These are phyloP conservation scores for Leccinum sublutescens DNA, from an alignment of 768 basidiomycete genomes.

Conservation along the genomic window DNA sequence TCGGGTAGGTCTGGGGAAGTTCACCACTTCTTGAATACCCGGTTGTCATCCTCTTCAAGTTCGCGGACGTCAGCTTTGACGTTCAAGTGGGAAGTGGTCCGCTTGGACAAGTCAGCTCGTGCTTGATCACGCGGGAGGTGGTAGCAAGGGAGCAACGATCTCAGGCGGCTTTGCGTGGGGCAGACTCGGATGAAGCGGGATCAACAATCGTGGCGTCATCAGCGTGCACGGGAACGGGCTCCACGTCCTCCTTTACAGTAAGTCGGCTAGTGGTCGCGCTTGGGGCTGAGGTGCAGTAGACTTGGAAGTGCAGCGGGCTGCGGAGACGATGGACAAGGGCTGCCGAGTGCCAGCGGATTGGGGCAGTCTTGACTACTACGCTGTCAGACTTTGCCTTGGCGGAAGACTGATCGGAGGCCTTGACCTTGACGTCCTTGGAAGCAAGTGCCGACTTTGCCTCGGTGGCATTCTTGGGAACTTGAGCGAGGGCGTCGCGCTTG, in stretches of 20 bases:
- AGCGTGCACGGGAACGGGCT: conserved; percentile 28
- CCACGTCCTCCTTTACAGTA: conserved; percentile 25
- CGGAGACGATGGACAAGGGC: conserved; percentile 34
- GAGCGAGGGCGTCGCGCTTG: too few species aligned
- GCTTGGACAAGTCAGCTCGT: conserved; percentile 29
- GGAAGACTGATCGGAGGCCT: conserved; percentile 44
- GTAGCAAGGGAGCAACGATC: conserved; percentile 27
- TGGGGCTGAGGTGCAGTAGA: conserved; percentile 11
- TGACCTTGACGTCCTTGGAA: conserved; percentile 48
- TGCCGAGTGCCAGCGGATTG: conserved; percentile 40
- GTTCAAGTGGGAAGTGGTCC: conserved; percentile 33
- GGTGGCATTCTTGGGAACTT: conserved; percentile 33
- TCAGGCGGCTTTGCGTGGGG: not conserved
- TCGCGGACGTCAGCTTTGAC: conserved; percentile 29
- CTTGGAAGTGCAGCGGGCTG: conserved; percentile 33
- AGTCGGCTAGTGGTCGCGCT: conserved; percentile 24
- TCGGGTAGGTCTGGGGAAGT: conserved; percentile 65
- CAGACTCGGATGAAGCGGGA: conserved; percentile 30
- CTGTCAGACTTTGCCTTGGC: conserved; percentile 56
- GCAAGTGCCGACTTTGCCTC: conserved; percentile 38
- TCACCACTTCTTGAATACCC: conserved; percentile 70
- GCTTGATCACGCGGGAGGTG: conserved; percentile 21
- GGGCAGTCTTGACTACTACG: conserved; percentile 50
- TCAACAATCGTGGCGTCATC: conserved; percentile 58
- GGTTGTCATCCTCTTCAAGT: conserved; percentile 54